Evolutionary conservation across 768 basidiomycete species (phyloP).

Genomic region (Agrocybe praecox): DNA sequence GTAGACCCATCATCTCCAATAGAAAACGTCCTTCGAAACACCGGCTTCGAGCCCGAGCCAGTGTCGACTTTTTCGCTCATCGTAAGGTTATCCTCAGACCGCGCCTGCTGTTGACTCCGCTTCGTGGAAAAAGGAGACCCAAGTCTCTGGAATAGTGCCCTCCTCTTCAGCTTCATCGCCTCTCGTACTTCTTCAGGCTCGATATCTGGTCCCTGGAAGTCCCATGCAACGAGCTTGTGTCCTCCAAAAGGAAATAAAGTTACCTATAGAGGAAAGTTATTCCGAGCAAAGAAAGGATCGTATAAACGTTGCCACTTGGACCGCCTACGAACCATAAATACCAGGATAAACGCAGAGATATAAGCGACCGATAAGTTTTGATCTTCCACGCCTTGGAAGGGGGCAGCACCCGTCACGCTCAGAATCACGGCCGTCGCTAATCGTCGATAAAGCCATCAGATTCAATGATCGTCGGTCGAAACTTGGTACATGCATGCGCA

Average conservation of each 20-base stretch:
- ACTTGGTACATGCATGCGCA: not conserved
- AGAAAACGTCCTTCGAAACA: constrained; percentile 21
- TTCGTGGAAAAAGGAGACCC: not conserved
- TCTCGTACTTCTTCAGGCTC: constrained; percentile 57
- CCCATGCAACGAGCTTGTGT: constrained; percentile 54
- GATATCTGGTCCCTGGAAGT: constrained; percentile 67
- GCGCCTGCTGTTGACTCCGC: not conserved
- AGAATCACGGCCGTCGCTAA: constrained; percentile 67
- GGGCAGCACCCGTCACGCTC: constrained; percentile 60
- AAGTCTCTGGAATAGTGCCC: constrained; percentile 10
- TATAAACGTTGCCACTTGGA: no score
- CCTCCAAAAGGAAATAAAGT: constrained; percentile 70
- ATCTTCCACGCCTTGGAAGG: constrained; percentile 62
- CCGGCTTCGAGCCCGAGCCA: not conserved
- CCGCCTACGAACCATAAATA: constrained; percentile 52
- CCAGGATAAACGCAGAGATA: constrained; percentile 59
- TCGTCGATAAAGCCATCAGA: not conserved
- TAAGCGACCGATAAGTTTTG: constrained; percentile 68
- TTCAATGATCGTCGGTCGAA: not conserved
- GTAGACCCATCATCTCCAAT: constrained; percentile 24
- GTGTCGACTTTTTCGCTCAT: constrained; percentile 5
- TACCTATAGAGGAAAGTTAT: constrained; percentile 40
- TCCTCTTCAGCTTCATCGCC: constrained; percentile 39
- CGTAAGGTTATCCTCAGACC: not conserved
- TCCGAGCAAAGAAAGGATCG: not conserved